phyloP scores from a whole-genome alignment of 441 rosid species.

The Populus hybrid region DNA sequence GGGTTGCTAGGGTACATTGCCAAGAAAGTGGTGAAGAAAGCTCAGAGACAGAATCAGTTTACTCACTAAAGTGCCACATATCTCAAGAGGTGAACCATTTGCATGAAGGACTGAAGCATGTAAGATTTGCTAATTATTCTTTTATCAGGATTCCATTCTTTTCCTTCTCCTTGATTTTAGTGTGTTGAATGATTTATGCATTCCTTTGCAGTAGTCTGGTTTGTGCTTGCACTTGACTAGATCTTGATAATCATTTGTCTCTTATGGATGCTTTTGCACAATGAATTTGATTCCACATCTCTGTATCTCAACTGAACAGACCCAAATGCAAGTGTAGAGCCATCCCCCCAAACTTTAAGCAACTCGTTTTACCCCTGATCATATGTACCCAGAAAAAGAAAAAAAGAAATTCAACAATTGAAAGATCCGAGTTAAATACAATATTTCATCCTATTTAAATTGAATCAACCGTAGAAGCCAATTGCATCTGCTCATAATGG shows the following conservation, averaged over 20 bases:
- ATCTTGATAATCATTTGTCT: not conserved
- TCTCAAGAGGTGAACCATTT: conserved; percentile 94
- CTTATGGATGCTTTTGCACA: not conserved
- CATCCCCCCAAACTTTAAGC: not conserved
- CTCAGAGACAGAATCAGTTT: conserved; percentile 73
- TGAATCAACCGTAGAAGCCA: not conserved
- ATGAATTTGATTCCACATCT: not conserved
- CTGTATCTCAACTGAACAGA: not conserved
- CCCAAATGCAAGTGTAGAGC: not conserved
- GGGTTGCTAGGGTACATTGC: conserved; percentile 63
- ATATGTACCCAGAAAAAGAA: not conserved
- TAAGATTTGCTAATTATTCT: conserved; percentile 34
- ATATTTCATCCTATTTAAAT: not conserved
- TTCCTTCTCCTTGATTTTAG: not conserved
- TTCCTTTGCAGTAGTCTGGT: not conserved
- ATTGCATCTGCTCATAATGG: not conserved
- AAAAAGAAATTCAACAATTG: not conserved
- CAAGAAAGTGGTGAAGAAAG: conserved; percentile 95
- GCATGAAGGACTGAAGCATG: conserved; percentile 97
- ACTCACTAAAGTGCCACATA: conserved; percentile 90
- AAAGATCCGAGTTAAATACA: not conserved
- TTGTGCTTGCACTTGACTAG: not conserved
- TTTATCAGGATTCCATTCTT: not conserved
- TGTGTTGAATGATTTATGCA: not conserved
- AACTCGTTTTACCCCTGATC: not conserved